phyloP scores from a whole-genome alignment of 345 rosid genomes.

The Psidium friedrichsthalianum region DNA sequence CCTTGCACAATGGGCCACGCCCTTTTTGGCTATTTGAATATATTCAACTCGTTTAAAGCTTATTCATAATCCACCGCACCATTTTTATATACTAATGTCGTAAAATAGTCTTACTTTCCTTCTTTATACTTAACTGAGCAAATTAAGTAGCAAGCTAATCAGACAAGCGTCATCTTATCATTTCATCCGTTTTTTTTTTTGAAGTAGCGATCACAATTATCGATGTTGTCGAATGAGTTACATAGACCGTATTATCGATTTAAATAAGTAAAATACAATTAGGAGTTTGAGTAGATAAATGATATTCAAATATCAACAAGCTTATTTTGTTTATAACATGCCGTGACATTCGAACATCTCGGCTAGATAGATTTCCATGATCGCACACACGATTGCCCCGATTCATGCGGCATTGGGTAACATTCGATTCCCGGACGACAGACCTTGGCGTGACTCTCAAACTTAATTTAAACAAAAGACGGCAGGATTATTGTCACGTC shows the following conservation, averaged over 20 bases:
- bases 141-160: neutral
- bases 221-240: neutral
- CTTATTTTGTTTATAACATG: neutral
- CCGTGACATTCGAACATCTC: neutral
- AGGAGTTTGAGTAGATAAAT: no score
- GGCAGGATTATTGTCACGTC: neutral
- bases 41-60: neutral
- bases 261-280: no score
- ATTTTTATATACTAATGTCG: neutral
- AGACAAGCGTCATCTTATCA: neutral
- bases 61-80: neutral
- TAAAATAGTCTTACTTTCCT: neutral
- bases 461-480: neutral
- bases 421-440: no score
- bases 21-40: neutral
- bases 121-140: neutral
- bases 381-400: neutral
- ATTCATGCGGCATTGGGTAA: neutral
- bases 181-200: neutral
- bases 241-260: neutral
- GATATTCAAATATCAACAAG: no score
- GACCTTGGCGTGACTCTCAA: neutral
- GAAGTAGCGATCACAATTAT: neutral
- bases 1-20: neutral
- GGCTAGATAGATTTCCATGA: no score